A percentile compares a stretch with the other conserved stretches of the same genome.
Conservation (phyloP, 2,329 filamentous ascomycete genomes). For the Paecilomyces fulvus region DNA sequence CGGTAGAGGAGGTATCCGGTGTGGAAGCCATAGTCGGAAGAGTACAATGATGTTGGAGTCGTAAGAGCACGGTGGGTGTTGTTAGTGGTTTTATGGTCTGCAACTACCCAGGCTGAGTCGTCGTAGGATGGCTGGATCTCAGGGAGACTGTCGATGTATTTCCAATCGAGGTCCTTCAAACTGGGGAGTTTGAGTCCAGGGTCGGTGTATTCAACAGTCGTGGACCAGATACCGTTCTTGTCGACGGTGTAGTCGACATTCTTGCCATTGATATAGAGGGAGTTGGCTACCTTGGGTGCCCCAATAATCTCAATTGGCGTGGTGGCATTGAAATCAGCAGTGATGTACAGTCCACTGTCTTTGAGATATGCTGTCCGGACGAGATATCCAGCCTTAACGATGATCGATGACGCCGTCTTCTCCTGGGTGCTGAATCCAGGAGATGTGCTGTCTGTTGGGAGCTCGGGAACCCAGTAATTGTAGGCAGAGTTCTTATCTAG, state of each 20-base stretch:
- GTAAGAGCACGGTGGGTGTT: constrained; percentile 50
- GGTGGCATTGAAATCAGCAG: constrained; percentile 65
- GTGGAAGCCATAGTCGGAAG: constrained; percentile 66
- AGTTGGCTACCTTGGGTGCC: constrained; percentile 46
- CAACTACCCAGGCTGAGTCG: constrained; percentile 58
- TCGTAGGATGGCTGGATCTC: constrained; percentile 58
- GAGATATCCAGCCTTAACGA: constrained; percentile 37
- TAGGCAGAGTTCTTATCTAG: constrained; percentile 45
- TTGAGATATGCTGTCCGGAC: constrained; percentile 43
- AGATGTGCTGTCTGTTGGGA: constrained; percentile 18
- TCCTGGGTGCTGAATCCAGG: constrained; percentile 23
- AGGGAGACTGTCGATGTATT: constrained; percentile 61
- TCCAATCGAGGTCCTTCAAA: constrained; percentile 56
- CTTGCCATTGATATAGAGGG: constrained; percentile 55
- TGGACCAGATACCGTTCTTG: constrained; percentile 42
- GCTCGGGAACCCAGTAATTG: constrained; percentile 37
- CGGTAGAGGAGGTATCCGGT: constrained; percentile 61
- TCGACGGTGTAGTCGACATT: constrained; percentile 33
- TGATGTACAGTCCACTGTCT: constrained; percentile 51
- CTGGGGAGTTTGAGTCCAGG: constrained; percentile 49
- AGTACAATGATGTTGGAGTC: constrained; percentile 60
- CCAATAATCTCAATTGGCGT: constrained; percentile 61
- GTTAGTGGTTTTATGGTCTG: constrained; percentile 50
- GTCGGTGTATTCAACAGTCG: constrained; percentile 41
- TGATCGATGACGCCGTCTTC: constrained; percentile 25